Evolutionary conservation across 345 rosid genomes (phyloP).

Genomic region (Geranium brycei): DNA sequence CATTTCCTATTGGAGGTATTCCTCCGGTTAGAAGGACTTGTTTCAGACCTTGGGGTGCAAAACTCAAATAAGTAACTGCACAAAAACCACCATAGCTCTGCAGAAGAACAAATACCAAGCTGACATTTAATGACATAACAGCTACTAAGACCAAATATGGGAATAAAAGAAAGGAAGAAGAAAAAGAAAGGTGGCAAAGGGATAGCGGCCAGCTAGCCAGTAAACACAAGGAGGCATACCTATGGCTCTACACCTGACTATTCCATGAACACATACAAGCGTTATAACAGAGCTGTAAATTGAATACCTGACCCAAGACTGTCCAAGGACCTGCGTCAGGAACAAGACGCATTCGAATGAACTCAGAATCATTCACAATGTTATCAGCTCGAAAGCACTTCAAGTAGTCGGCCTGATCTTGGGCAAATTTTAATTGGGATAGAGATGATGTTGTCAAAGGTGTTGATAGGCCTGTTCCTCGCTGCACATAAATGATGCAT

Average conservation of each 20-base stretch:
- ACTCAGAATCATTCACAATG: constrained; percentile 85
- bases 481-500: constrained; percentile 33
- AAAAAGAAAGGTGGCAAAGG: neutral
- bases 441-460: constrained; percentile 74
- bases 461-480: constrained; percentile 93
- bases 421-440: constrained; percentile 60
- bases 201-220: neutral
- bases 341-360: constrained; percentile 58
- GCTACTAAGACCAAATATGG: neutral
- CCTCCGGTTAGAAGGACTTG: constrained; percentile 92
- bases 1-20: constrained; percentile 60
- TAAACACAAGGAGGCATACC: neutral
- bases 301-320: constrained; percentile 68
- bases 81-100: constrained; percentile 95
- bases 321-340: constrained; percentile 82
- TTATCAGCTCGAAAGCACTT: constrained; percentile 72
- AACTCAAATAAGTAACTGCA: constrained; percentile 76
- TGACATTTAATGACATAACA: constrained; percentile 7
- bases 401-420: constrained; percentile 50
- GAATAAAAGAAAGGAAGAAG: neutral
- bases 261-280: constrained; percentile 1
- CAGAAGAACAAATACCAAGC: constrained; percentile 10
- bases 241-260: neutral
- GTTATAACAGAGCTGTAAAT: constrained; percentile 2
- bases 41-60: constrained; percentile 82